Percentiles rank a stretch among this genome's conserved stretches.
phyloP scores from a whole-genome alignment of 75 land plant species.

The Picea sitchensis region DNA sequence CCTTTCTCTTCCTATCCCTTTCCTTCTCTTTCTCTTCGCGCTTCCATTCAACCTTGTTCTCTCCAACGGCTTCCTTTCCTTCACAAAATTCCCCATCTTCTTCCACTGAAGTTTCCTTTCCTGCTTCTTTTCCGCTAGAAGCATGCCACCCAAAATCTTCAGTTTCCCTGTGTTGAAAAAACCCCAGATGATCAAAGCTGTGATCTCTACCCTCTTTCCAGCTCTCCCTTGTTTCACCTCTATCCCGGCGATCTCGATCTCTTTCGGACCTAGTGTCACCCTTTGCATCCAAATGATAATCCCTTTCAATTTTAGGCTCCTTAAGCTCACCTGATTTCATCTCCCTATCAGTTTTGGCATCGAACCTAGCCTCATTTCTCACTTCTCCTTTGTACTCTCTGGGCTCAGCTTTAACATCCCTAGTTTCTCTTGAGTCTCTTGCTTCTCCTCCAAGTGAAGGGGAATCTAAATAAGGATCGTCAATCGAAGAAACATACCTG shows the following conservation, averaged over 20 bases:
- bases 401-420: conserved; percentile 26
- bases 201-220: conserved; percentile 46
- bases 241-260: conserved; percentile 23
- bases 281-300: conserved; percentile 21
- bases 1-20: conserved; percentile 72
- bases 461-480: conserved; percentile 21
- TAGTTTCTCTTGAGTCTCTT: conserved; percentile 19
- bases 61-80: conserved; percentile 41
- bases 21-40: conserved; percentile 63
- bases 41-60: conserved; percentile 51
- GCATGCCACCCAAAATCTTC: conserved; percentile 5
- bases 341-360: conserved; percentile 25
- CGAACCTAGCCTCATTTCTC: conserved; percentile 18
- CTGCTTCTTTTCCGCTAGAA: conserved; percentile 17
- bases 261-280: conserved; percentile 35
- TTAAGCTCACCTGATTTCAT: conserved; percentile 22
- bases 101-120: conserved; percentile 24
- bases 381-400: conserved; percentile 33
- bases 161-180: conserved; percentile 2
- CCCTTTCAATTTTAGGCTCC: conserved; percentile 38
- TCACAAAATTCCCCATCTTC: conserved; percentile 40
- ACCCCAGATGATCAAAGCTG: conserved; percentile 22
- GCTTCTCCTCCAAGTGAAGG: conserved; percentile 13
- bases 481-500: conserved; percentile 18
- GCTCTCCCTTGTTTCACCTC: conserved; percentile 16